phyloP scores from a whole-genome alignment of 2,329 filamentous ascomycete species.

The Paecilomyces variotii region DNA sequence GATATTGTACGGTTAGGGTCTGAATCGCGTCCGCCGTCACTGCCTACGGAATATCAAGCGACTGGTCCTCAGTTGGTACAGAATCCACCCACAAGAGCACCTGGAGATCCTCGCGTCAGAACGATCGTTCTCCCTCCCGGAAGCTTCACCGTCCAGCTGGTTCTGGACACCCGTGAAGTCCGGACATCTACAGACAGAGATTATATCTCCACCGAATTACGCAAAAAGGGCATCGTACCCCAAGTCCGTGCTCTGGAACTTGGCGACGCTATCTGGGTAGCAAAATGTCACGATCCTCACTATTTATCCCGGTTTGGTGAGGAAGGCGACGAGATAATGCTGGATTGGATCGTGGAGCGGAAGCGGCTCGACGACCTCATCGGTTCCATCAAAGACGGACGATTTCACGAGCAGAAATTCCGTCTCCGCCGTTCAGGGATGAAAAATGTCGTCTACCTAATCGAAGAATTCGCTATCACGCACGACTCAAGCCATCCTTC shows the following conservation, averaged over 20 bases:
- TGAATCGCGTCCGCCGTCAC: background rate
- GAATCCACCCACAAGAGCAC: background rate
- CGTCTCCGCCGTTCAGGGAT: constrained; percentile 63
- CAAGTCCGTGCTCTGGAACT: constrained; percentile 62
- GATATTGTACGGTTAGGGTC: background rate
- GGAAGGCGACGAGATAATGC: constrained; percentile 57
- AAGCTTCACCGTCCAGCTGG: constrained; percentile 62
- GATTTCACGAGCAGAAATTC: constrained; percentile 80
- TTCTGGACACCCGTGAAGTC: constrained; percentile 69
- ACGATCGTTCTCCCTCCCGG: constrained; percentile 57
- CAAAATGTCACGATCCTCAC: constrained; percentile 56
- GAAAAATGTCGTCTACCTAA: constrained; percentile 69
- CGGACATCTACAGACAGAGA: constrained; percentile 65
- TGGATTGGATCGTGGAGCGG: constrained; percentile 75
- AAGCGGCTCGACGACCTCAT: constrained; percentile 74
- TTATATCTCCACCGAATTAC: constrained; percentile 66
- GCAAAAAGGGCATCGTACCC: constrained; percentile 56
- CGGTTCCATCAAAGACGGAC: constrained; percentile 71
- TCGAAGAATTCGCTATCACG: constrained; percentile 64
- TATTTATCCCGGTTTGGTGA: constrained; percentile 50
- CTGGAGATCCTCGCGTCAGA: constrained; percentile 31
- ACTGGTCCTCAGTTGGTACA: background rate
- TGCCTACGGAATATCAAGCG: background rate
- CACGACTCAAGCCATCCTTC: constrained; percentile 37
- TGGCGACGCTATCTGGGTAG: constrained; percentile 73